A percentile compares a stretch with the other conserved stretches of the same genome.
Evolutionary conservation across 345 rosid genomes (phyloP).

Genomic region (Rhizophora apiculata): DNA sequence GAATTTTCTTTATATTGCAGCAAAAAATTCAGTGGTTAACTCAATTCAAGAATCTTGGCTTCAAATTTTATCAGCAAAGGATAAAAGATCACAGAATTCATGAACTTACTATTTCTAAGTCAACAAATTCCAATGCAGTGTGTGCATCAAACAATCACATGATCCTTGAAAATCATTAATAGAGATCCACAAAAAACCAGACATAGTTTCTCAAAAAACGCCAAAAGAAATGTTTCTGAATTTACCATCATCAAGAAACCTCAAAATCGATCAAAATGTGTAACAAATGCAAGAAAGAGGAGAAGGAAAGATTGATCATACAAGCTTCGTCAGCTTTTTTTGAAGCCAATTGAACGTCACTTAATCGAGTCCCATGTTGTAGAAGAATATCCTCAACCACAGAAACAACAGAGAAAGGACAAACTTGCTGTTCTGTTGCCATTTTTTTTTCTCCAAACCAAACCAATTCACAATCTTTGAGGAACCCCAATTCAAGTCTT

Average conservation of each 20-base stretch:
- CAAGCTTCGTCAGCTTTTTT: conserved; percentile 69
- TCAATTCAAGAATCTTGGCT: no score
- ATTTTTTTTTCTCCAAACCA: conserved; percentile 21
- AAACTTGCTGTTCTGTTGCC: conserved; percentile 48
- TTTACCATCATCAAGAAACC: background rate
- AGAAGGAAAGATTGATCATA: conserved; percentile 28
- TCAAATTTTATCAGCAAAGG: no score
- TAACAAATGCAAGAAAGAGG: background rate
- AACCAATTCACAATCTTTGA: background rate
- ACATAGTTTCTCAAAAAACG: background rate
- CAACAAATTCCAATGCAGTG: background rate
- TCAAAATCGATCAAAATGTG: conserved; percentile 2
- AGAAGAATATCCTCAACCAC: conserved; percentile 76
- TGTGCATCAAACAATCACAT: background rate
- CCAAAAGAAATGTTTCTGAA: background rate
- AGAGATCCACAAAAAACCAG: background rate
- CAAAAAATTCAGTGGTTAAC: no score
- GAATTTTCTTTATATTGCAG: background rate
- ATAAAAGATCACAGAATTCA: no score
- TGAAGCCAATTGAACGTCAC: conserved; percentile 44
- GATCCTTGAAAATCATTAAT: background rate
- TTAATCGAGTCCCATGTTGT: conserved; percentile 44
- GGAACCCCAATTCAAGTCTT: background rate
- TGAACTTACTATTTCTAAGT: background rate
- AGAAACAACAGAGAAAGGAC: conserved; percentile 54